Percentiles rank a stretch among this genome's conserved stretches.
Evolutionary conservation across 176 grass and related monocot genomes (phyloP).

Genomic region (Ananas comosus): DNA sequence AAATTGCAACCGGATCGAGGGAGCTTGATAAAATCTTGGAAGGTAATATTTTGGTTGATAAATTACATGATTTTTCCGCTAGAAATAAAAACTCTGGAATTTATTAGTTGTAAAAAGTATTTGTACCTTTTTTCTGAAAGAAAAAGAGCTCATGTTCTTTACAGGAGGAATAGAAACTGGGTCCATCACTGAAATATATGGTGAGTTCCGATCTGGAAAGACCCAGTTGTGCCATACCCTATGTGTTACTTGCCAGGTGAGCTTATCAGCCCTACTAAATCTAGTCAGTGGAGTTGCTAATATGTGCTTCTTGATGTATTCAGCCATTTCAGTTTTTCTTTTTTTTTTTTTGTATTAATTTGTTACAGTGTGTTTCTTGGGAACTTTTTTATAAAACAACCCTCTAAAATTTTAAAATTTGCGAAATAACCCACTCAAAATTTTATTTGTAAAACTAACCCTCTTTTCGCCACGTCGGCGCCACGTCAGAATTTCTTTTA

Average conservation of each 20-base stretch:
- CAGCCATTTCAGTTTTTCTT: too few species aligned
- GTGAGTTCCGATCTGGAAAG: conserved; percentile 84
- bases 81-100: not conserved
- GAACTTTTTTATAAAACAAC: too few species aligned
- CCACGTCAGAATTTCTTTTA: too few species aligned
- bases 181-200: conserved; percentile 94
- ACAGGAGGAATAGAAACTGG: conserved; percentile 92
- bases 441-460: too few species aligned
- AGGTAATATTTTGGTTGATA: conserved; percentile 32
- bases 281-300: not conserved
- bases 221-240: conserved; percentile 90
- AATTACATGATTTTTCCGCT: not conserved
- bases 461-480: too few species aligned
- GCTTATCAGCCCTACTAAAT: not conserved
- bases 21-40: conserved; percentile 93
- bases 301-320: not conserved
- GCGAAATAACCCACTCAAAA: too few species aligned
- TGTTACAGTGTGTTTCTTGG: not conserved
- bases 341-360: not conserved
- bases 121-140: not conserved
- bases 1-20: conserved; percentile 78
- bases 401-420: too few species aligned
- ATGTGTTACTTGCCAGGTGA: conserved; percentile 95
- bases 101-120: not conserved
- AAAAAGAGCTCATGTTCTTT: not conserved